Conservation (phyloP, 495 filamentous ascomycete species). For the Daldinia vernicosa region DNA sequence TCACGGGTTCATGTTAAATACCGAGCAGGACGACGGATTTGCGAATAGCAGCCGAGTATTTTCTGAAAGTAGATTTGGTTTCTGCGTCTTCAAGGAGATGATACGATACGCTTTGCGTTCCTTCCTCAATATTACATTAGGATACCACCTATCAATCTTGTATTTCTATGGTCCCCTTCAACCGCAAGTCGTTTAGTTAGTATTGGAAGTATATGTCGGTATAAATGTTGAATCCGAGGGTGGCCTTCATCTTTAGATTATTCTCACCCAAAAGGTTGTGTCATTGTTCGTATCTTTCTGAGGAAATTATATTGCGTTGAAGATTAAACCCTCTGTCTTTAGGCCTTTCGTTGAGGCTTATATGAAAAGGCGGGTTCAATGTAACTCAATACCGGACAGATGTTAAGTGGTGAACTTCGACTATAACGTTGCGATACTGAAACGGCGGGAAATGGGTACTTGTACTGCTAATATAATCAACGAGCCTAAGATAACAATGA, state of each 20-base stretch:
- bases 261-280: neutral
- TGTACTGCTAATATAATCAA: no score
- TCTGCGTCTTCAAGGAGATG: neutral
- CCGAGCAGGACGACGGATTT: conserved; percentile 19
- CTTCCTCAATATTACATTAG: conserved; percentile 1
- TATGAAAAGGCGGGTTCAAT: neutral
- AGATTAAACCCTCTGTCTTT: no score
- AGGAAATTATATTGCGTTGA: neutral
- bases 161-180: neutral
- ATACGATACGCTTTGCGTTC: neutral
- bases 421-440: no score
- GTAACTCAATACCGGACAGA: neutral
- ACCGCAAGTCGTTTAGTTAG: neutral
- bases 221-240: neutral
- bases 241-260: neutral
- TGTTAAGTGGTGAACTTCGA: no score
- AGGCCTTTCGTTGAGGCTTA: no score
- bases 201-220: neutral
- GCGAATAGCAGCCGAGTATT: conserved; percentile 20
- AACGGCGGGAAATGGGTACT: no score
- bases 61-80: conserved; percentile 21
- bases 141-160: conserved; percentile 1
- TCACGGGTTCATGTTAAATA: conserved; percentile 33
- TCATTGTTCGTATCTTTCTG: neutral
- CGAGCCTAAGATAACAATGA: no score